Percentiles rank a stretch among this genome's conserved stretches.
These are phyloP conservation scores for Ramularia collo-cygni DNA, from an alignment of 2,329 filamentous ascomycete genomes.

Conservation along the genomic window DNA sequence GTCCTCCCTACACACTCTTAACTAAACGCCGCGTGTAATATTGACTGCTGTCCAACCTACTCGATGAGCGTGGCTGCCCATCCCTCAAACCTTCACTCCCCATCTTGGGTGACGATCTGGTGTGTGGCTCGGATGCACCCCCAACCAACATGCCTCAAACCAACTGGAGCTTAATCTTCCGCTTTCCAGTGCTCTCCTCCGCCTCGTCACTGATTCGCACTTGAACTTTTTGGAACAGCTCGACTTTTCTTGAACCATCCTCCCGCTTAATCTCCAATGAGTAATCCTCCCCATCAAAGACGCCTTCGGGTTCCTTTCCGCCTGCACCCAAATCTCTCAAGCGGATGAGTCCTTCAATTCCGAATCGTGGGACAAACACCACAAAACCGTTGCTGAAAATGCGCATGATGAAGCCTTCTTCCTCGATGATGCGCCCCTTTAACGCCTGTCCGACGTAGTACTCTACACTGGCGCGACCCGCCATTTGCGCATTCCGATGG, in stretches of 20 bases:
- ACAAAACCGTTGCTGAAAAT: constrained; percentile 97
- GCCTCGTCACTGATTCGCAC: constrained; percentile 88
- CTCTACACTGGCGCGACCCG: constrained; percentile 86
- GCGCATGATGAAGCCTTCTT: constrained; percentile 94
- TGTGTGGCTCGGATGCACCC: neutral
- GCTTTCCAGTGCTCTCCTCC: constrained; percentile 93
- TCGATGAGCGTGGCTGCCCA: neutral
- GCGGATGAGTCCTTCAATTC: constrained; percentile 86
- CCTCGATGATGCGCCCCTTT: constrained; percentile 66
- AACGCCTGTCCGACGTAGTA: constrained; percentile 98
- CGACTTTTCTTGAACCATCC: constrained; percentile 41
- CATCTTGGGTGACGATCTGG: neutral
- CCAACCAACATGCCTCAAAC: constrained; percentile 29
- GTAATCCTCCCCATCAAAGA: constrained; percentile 82
- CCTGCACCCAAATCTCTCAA: constrained; percentile 61
- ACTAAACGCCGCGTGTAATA: too few relatives aligned
- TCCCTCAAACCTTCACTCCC: neutral
- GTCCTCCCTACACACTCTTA: too few relatives aligned
- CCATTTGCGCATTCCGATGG: constrained; percentile 94
- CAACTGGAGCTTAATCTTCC: constrained; percentile 68
- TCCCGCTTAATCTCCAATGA: constrained; percentile 56
- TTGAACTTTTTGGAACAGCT: constrained; percentile 85
- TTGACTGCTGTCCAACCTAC: too few relatives aligned
- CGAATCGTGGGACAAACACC: constrained; percentile 90
- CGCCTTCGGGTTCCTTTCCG: constrained; percentile 66